Evolutionary conservation across 352 stramenopile species (phyloP), one percentile per base, ranked within the genome.

Genomic region (Phytophthora aleatoria): DNA sequence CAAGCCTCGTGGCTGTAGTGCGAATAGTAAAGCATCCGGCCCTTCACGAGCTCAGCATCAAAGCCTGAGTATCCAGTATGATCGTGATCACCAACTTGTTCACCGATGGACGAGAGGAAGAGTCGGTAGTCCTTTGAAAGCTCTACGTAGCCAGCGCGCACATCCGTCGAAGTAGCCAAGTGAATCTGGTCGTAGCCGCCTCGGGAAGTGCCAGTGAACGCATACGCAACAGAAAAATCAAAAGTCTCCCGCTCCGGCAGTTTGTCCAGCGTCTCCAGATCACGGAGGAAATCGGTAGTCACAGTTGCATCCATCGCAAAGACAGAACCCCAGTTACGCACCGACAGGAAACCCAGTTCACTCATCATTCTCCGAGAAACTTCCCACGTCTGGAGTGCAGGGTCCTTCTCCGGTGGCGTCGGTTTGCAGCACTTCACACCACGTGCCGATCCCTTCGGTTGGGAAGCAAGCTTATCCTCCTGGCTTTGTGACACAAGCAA

Each of bases 301-400:
- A 71, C 59, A 9, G 57, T 61, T 5, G 81, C 70, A 61, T 88
- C 76, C 83, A 96, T 92, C 1, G 85, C 76, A 44, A 96, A 94
- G 20, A 96, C 70, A 42, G 83, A 86, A 0, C 87, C 87, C 87
- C 87, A 96, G 36, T 92, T 94, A n/a, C 80, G 81, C 4, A 96
- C 81, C 0, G 85, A 94, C 7, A 94, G 57, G 24, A 96, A 93
- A 3, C 87, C 85, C 3, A 94, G 65, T 41, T 96, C 84, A 9
- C 79, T 93, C 76, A 96, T 90, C 80, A 96, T 91, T 26, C 85
- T 71, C 6, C 87, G 74, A 33, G 87, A 91, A 8, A 91, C 77
- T 50, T 89, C 84, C 78, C 85, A 92, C 16, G 81, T 90, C 31
- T 83, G 67, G 4, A 91, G 74, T 16, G 75, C 71, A 28, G 69